Evolutionary conservation across 176 grass and related monocot species (phyloP), one percentile per base, ranked within the genome.

Genomic region (Cenchrus purpureus): DNA sequence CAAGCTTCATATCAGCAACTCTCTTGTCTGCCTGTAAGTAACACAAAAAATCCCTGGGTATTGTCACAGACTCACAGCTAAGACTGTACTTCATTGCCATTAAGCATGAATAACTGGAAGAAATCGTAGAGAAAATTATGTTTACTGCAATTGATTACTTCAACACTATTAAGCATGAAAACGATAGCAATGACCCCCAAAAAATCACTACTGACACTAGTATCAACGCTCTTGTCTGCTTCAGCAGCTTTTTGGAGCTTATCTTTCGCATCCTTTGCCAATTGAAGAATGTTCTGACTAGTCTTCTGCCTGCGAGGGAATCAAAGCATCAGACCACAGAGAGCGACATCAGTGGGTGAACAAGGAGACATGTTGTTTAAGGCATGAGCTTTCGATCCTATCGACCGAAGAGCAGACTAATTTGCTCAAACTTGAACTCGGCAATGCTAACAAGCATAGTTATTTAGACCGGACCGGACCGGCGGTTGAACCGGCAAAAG

Each of bases 1-100:
- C 96, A 59, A 98, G 89, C 69, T 98, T 98, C 79, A 90, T 94
- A 86, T 95, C 96, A 60, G 83, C 81, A 10, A 95, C 71, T 80
- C 92, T 95, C 87, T 93, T 95, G 87, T 89, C 91, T 83, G 91
- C 57, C 96, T 98, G 87, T 19, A 89, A 52, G 17, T 19, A 80
- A 68, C 37, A 68, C 31, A 40, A 13, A 82, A 71, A 77, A 73
- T 45, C 12, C 15, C 44, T 86, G 5, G 86, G 34, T 7, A 71
- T 22, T 0, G 0, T 54, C 5, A 37, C 31, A 32, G 31, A 32
- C 31, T 32, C 31, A 32, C 59, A 58, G 29, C 61, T 82, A 34
- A 31, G 25, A 32, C 59, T 65, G 51, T 12, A 57, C 16, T 32
- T 32, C 31, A 32, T 1, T 32, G 31, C 31, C 31, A 32, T 32